phyloP scores from a whole-genome alignment of 1,139 yeast genomes.

The Taphrina sp. region DNA sequence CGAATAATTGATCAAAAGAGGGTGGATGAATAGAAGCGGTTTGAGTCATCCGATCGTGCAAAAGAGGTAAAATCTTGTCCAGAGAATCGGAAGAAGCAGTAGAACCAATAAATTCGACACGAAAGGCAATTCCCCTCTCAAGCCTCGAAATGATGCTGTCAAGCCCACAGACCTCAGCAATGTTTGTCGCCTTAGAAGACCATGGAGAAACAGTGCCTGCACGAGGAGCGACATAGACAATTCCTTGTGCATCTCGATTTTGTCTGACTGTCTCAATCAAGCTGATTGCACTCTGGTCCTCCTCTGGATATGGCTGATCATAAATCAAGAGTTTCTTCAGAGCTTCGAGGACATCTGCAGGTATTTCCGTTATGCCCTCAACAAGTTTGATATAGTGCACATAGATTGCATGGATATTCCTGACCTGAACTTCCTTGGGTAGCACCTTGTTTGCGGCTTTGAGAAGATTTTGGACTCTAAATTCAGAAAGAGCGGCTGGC shows the following conservation, averaged over 20 bases:
- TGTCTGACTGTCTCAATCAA: constrained; percentile 48
- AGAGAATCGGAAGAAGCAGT: constrained; percentile 56
- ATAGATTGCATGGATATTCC: constrained; percentile 68
- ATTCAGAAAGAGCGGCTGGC: constrained; percentile 82
- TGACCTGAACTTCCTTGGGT: constrained; percentile 45
- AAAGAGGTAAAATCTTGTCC: constrained; percentile 53
- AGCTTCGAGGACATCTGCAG: constrained; percentile 36
- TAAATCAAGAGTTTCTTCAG: constrained; percentile 68
- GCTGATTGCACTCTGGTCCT: constrained; percentile 52
- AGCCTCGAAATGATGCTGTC: constrained; percentile 68
- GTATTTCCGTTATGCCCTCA: constrained; percentile 44
- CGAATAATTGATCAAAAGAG: constrained; percentile 62
- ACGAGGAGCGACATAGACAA: constrained; percentile 82
- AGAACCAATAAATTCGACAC: constrained; percentile 52
- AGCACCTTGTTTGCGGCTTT: background rate
- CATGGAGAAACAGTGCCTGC: constrained; percentile 97
- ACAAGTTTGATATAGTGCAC: constrained; percentile 67
- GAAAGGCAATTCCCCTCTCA: constrained; percentile 81
- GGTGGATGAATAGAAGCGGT: constrained; percentile 56
- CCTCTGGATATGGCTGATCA: constrained; percentile 62
- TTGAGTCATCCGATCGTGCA: constrained; percentile 97
- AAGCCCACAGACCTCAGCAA: constrained; percentile 83
- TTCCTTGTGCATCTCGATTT: constrained; percentile 41
- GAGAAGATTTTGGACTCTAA: constrained; percentile 72
- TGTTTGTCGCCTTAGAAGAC: constrained; percentile 98